A percentile compares a stretch with the other conserved stretches of the same genome.
phyloP scores from a whole-genome alignment of 2,329 filamentous ascomycete genomes.

The Clonostachys sp. region DNA sequence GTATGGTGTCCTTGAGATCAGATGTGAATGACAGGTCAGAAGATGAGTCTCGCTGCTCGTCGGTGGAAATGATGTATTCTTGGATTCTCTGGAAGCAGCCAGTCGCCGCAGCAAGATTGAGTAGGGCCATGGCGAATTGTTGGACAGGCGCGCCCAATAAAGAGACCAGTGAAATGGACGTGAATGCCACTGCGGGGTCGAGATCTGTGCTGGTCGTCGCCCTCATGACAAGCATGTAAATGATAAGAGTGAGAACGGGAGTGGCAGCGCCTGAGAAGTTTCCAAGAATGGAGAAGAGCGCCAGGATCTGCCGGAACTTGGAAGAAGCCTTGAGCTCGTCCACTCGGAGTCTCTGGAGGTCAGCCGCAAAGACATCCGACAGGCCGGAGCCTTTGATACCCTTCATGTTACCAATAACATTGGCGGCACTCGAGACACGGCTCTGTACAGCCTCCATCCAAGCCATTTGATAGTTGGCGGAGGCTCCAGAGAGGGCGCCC shows the following conservation, averaged over 20 bases:
- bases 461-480: constrained; percentile 25
- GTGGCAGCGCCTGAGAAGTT: constrained; percentile 10
- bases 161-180: background rate
- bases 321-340: constrained; percentile 30
- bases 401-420: constrained; percentile 34
- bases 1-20: too few relatives aligned
- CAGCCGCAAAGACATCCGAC: constrained; percentile 18
- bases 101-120: background rate
- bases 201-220: background rate
- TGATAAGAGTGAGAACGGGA: background rate
- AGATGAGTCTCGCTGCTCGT: constrained; percentile 12
- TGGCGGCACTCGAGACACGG: constrained; percentile 30
- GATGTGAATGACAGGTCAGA: constrained; percentile 3
- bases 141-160: background rate
- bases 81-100: constrained; percentile 22
- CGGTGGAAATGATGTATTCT: constrained; percentile 15
- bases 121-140: background rate
- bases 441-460: constrained; percentile 34
- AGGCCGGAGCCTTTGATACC: constrained; percentile 38
- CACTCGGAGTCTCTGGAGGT: constrained; percentile 27
- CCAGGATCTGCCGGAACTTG: constrained; percentile 25
- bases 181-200: background rate
- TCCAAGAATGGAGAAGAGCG: constrained; percentile 19
- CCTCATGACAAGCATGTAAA: background rate
- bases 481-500: constrained; percentile 6